phyloP scores from a whole-genome alignment of 805 yeast genomes.

The Pichia kluyveri region DNA sequence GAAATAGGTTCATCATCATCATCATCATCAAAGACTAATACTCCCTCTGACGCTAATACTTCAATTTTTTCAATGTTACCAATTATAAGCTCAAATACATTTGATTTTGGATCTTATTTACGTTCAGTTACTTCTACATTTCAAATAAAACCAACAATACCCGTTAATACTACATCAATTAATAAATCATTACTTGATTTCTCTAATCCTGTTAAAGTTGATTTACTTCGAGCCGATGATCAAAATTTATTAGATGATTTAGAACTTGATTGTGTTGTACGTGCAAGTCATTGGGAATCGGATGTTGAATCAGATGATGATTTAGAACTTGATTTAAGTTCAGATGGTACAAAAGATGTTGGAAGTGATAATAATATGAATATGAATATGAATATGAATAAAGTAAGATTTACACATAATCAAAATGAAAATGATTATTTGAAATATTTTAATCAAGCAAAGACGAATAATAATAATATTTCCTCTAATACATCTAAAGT shows the following conservation, averaged over 20 bases:
- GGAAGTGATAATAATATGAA: not conserved
- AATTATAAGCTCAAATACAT: not conserved
- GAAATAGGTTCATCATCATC: not conserved
- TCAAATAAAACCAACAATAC: not conserved
- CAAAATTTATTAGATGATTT: constrained; percentile 5
- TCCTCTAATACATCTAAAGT: not conserved
- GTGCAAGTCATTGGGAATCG: constrained; percentile 11
- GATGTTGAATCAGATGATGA: constrained; percentile 10
- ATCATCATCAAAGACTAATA: too few species aligned
- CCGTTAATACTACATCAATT: too few species aligned
- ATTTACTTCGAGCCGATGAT: constrained; percentile 3
- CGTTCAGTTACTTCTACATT: constrained; percentile 15
- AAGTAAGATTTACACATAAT: not conserved
- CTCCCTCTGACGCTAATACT: not conserved
- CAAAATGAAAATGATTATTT: not conserved
- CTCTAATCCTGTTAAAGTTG: constrained; percentile 3
- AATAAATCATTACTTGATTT: constrained; percentile 1
- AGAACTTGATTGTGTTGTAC: constrained; percentile 12
- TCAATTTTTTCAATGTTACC: constrained; percentile 4
- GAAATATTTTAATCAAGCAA: not conserved
- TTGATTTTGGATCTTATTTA: constrained; percentile 23
- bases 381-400: not conserved
- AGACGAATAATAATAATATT: not conserved
- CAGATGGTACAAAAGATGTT: not conserved
- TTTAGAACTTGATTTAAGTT: constrained; percentile 21